Percentiles rank a stretch among this genome's conserved stretches.
Evolutionary conservation across 345 rosid species (phyloP).

Genomic region (Garcia nutans): DNA sequence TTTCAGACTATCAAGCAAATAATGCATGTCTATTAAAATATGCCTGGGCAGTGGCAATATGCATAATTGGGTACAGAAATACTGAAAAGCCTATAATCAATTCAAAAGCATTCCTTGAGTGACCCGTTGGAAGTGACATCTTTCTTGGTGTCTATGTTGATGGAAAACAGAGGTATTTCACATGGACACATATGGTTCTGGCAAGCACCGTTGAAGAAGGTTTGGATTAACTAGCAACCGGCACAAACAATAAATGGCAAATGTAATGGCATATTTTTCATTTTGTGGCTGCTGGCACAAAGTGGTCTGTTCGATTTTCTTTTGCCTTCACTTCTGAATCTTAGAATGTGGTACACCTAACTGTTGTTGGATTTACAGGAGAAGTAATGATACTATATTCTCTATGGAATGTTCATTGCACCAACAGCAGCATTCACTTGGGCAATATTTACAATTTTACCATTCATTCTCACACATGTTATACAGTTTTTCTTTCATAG

Average conservation of each 20-base stretch:
- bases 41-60: neutral
- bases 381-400: neutral
- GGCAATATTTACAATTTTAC: neutral
- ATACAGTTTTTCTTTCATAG: neutral
- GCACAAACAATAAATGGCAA: neutral
- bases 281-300: neutral
- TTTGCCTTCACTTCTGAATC: neutral
- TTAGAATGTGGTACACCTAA: neutral
- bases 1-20: neutral
- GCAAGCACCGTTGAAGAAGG: neutral
- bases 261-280: too few relatives aligned
- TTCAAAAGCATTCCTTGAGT: neutral
- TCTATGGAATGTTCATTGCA: neutral
- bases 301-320: neutral
- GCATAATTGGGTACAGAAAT: neutral
- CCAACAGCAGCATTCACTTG: neutral
- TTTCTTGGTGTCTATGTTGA: neutral
- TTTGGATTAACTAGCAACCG: neutral
- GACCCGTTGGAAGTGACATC: neutral
- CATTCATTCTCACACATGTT: neutral
- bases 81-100: neutral
- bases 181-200: neutral
- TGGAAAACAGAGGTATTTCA: neutral
- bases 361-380: neutral
- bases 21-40: too few relatives aligned